Evolutionary conservation across 805 yeast genomes (phyloP), one percentile per base, ranked within the genome.

Genomic region (Kodamaea hsintzibuensis): DNA sequence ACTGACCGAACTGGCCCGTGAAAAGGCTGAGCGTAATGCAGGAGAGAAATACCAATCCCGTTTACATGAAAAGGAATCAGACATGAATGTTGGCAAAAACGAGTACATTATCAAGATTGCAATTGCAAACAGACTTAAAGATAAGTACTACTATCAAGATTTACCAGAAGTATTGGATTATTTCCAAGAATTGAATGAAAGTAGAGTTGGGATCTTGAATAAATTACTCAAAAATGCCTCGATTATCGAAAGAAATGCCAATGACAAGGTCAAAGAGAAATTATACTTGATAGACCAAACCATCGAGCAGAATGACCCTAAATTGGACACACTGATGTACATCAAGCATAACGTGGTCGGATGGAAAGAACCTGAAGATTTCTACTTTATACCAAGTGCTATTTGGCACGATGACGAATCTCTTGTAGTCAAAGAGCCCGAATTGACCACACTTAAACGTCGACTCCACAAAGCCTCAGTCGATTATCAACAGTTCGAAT

Each of bases 341-440:
- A 84, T 91, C 53, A 91, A 91, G 64, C 99, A 95, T 71, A 95
- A 95, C 67, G 57, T 80, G 22, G 70, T 72, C 16, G 71, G 68
- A 14, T 95, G 97, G 98, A 78, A 77, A 45, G 98, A 91, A 62
- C 98, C 98, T 0, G 76, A 74, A 6, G 98, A 93, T 71, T 90
- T 88, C 65, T 79, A 83, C 59, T 95, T 88, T 63, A 81, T 89
- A 57, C 97, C 98, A 1, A 86, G 96, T 22, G 85, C 91, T 30
- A 86, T 95, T 42, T 95, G 99, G 99, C 98, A 93, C 70, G 99
- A 95, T 64, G 98, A 95, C 69, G 97, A 91, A 59, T 74, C 81
- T 37, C 79, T 89, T 63, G 78, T 86, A 57, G 79, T 84, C 1
- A 79, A 81, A 44, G 84, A 81, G 42, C 79, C 77, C 5, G 89